Conservation (phyloP, 2,329 filamentous ascomycete species). For the Beauveria varroae region DNA sequence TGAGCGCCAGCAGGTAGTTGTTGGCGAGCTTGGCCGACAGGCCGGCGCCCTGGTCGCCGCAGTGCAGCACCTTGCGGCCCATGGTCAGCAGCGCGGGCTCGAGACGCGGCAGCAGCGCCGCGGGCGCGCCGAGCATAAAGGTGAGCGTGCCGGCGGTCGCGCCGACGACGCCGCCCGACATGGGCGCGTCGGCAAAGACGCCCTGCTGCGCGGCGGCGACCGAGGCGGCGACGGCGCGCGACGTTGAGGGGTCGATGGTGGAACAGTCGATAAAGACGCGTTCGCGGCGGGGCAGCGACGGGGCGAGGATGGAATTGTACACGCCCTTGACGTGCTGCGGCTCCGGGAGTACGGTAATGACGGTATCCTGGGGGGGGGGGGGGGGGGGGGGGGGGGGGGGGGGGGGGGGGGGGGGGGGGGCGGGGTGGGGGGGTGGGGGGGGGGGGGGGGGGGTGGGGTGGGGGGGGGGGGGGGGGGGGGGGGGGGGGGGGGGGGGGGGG, state of each 20-base stretch:
- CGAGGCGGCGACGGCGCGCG: slow-evolving; percentile 64
- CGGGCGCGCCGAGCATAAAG: slow-evolving; percentile 82
- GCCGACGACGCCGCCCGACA: slow-evolving; percentile 93
- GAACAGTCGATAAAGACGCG: slow-evolving; percentile 93
- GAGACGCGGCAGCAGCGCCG: slow-evolving; percentile 53
- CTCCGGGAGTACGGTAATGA: slow-evolving; percentile 85
- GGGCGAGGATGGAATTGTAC: slow-evolving; percentile 66
- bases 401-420: no score
- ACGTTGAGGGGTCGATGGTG: slow-evolving; percentile 88
- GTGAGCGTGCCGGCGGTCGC: slow-evolving; percentile 81
- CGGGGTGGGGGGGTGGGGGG: no score
- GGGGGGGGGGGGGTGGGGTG: no score
- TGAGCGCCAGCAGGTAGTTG: slow-evolving; percentile 91
- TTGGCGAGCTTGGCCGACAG: slow-evolving; percentile 92
- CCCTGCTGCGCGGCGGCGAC: slow-evolving; percentile 60
- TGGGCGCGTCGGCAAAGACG: slow-evolving; percentile 85
- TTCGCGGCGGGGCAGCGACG: slow-evolving; percentile 42
- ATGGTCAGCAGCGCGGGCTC: slow-evolving; percentile 68
- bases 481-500: no score
- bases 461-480: no score
- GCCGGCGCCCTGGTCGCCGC: slow-evolving; percentile 77
- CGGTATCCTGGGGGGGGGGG: slow-evolving; percentile 62
- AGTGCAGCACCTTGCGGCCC: slow-evolving; percentile 80
- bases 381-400: no score
- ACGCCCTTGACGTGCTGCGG: slow-evolving; percentile 80